Percentiles rank a stretch among this genome's conserved stretches.
These are phyloP conservation scores for Tetrahymena thermophila DNA, from an alignment of 73 alveolate species.

Conservation along the genomic window DNA sequence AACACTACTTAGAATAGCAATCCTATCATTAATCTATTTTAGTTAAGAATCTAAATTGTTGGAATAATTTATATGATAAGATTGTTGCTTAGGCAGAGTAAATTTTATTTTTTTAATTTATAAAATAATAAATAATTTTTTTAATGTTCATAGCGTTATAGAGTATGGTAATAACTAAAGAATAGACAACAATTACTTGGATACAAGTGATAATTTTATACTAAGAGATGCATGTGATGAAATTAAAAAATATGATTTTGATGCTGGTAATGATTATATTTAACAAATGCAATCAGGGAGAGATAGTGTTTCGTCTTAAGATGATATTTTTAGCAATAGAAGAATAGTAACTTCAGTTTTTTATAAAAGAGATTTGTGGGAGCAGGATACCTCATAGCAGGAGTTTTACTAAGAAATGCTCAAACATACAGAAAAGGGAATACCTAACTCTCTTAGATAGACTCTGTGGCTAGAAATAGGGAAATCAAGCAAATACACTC, in stretches of 20 bases:
- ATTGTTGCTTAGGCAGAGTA: not conserved
- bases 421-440: not conserved
- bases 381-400: not conserved
- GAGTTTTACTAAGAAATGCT: not conserved
- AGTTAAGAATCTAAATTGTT: not conserved
- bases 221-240: not conserved
- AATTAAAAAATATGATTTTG: not conserved
- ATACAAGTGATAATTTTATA: not conserved
- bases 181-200: not conserved
- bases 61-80: not conserved
- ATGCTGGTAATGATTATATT: not conserved
- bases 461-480: not conserved
- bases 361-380: not conserved
- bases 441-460: not conserved
- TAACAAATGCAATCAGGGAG: not conserved
- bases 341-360: not conserved
- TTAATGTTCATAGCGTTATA: not conserved
- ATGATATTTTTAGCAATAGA: not conserved
- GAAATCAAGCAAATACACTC: not conserved
- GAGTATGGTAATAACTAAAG: not conserved
- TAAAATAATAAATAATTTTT: not conserved
- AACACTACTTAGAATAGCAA: not conserved
- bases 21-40: not conserved
- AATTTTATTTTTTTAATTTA: not conserved
- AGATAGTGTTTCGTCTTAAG: not conserved